Percentiles rank a stretch among this genome's conserved stretches.
Conservation (phyloP, 2,329 filamentous ascomycete genomes). For the Periconia sp. region DNA sequence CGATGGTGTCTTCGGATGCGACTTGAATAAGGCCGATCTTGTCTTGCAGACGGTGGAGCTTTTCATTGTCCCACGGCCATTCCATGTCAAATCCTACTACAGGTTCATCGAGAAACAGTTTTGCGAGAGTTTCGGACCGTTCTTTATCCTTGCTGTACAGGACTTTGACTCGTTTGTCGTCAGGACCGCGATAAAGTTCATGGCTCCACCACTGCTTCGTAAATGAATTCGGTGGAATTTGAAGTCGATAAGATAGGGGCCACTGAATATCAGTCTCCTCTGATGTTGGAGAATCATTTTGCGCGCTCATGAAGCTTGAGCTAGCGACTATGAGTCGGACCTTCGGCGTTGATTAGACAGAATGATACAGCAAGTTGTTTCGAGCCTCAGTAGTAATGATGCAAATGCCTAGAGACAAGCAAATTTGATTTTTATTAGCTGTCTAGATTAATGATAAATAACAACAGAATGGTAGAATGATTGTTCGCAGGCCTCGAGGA, state of each 20-base stretch:
- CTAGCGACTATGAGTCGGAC: no score
- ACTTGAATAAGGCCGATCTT: conserved; percentile 86
- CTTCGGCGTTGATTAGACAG: no score
- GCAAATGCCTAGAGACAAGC: no score
- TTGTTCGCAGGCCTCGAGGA: no score
- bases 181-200: conserved; percentile 66
- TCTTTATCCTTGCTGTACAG: conserved; percentile 77
- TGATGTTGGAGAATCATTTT: no score
- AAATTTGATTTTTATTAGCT: no score
- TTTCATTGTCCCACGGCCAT: conserved; percentile 67
- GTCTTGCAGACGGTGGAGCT: conserved; percentile 60
- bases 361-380: no score
- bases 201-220: conserved; percentile 67
- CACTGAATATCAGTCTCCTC: conserved; percentile 8
- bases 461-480: no score
- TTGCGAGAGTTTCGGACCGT: conserved; percentile 69
- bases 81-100: conserved; percentile 90
- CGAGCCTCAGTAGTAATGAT: no score
- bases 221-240: background rate
- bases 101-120: conserved; percentile 71
- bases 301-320: no score
- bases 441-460: no score
- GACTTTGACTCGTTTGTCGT: conserved; percentile 65
- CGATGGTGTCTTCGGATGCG: conserved; percentile 77
- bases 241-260: conserved; percentile 18